Evolutionary conservation across 805 yeast species (phyloP).

Genomic region (Nakazawaea populi): DNA sequence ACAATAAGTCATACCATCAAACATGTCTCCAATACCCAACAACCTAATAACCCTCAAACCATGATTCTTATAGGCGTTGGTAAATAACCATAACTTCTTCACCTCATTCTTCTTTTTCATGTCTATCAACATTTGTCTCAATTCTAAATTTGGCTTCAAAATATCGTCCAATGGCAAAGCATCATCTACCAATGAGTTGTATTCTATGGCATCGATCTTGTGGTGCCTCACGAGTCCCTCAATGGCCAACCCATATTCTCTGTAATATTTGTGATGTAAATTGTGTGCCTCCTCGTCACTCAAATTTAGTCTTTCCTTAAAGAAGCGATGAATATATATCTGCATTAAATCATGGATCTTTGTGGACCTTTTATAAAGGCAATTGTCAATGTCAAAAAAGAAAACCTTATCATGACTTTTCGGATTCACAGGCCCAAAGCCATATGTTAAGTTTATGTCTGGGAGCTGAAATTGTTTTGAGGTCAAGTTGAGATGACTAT

Average conservation of each 20-base stretch:
- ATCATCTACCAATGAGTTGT: conserved; percentile 86
- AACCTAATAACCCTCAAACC: conserved; percentile 75
- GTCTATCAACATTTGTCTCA: conserved; percentile 46
- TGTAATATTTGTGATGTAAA: conserved; percentile 72
- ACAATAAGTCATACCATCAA: conserved; percentile 92
- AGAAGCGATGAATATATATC: conserved; percentile 73
- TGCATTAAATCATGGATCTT: conserved; percentile 86
- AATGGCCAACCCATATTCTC: conserved; percentile 85
- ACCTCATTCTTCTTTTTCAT: conserved; percentile 45
- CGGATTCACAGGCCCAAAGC: conserved; percentile 21
- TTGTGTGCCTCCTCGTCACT: conserved; percentile 67
- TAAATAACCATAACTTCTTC: conserved; percentile 82
- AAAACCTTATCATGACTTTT: conserved; percentile 34
- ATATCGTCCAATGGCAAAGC: conserved; percentile 80
- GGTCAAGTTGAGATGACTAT: conserved; percentile 5
- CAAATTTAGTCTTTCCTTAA: conserved; percentile 56
- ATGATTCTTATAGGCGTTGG: conserved; percentile 92
- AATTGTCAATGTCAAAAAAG: conserved; percentile 92
- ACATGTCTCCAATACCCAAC: conserved; percentile 84
- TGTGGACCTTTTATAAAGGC: conserved; percentile 72
- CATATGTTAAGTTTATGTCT: conserved; percentile 20
- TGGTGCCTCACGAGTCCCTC: conserved; percentile 76
- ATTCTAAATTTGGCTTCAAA: conserved; percentile 52
- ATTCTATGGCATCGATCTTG: conserved; percentile 81
- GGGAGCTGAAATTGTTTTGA: conserved; percentile 14